phyloP scores from a whole-genome alignment of 2,329 filamentous ascomycete genomes.

The Trichoderma sp. region DNA sequence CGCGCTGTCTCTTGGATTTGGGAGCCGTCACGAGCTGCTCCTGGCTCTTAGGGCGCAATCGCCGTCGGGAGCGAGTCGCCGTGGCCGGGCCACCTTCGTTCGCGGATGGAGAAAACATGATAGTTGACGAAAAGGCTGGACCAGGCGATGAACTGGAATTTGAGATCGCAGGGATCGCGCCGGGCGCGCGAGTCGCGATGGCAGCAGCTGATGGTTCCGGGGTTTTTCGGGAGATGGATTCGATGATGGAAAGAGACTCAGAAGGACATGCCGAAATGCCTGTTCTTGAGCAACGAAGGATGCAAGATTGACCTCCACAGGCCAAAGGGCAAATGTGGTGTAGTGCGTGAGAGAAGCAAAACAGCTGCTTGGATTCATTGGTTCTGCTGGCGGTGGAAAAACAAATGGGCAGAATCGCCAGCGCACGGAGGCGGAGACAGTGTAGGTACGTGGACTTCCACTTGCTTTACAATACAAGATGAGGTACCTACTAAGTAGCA shows the following conservation, averaged over 20 bases:
- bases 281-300: conserved; percentile 7
- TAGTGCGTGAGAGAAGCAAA: conserved; percentile 24
- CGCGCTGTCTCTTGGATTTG: conserved; percentile 62
- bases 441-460: fast-evolving
- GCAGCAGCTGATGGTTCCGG: conserved; percentile 25
- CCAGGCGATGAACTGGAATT: conserved; percentile 2
- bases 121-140: conserved; percentile 19
- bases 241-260: conserved; percentile 17
- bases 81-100: conserved; percentile 53
- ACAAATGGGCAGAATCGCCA: conserved; percentile 25
- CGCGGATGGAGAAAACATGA: conserved; percentile 60
- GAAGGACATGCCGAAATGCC: conserved; percentile 22
- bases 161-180: conserved; percentile 20
- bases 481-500: background rate
- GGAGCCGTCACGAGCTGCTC: conserved; percentile 57
- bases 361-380: conserved; percentile 19
- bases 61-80: conserved; percentile 59
- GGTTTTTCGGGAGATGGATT: conserved; percentile 20
- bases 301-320: conserved; percentile 16
- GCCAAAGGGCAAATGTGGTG: conserved; percentile 20
- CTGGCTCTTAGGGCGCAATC: conserved; percentile 57
- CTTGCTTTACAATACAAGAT: fast-evolving
- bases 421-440: background rate
- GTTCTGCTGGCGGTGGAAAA: conserved; percentile 33
- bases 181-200: conserved; percentile 24